Base-by-base conservation (phyloP, 2,329 filamentous ascomycete species). In the Calonectria crousiana region DNA sequence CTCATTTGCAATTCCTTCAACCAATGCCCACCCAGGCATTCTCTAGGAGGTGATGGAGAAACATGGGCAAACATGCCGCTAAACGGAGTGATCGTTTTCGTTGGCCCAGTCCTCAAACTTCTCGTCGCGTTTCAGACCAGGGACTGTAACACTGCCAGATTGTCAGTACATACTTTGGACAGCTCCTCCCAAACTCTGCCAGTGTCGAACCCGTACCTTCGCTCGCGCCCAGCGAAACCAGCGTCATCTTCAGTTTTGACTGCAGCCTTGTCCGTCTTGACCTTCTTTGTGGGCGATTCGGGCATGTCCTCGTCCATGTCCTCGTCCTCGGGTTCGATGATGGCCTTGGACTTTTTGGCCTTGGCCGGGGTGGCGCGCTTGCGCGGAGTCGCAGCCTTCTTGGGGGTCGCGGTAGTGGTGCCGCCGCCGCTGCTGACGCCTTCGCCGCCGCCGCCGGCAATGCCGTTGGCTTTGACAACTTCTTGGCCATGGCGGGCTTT, bases 211-310 rank as follows among this genome's bases (percentile, higher is more conserved):
- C 51, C 66, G 23, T 76, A 81, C 80, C 78, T 81, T 67, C 52
- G 67, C 44, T 78, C 74, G 30, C 74, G 76, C 26, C 72, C 65
- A 20, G 32, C 36, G 16, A 68, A 51, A 11, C 16, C 14, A 52
- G 44, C 14, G 8, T 13, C 56, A 3, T 76, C 62, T 36, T 80
- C 76, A 14, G 74, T 36, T 71, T 83, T 83, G 70, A 79, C 30
- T 1, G 44, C 41, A 8, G 67, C 41, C 0, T 64, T 14, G 5
- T 76, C 74, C 16, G 70, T 75, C 81, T 85, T 86, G 49, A 73
- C 58, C 75, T 82, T 83, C 75, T 84, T 84, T 64, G 62, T 65
- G 8, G 82, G 78, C 28, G 76, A 71, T 34, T 71, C 71, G 26
- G 38, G 18, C 6, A 66, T 67, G 10, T 70, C 75, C 4, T 73